phyloP scores from a whole-genome alignment of 2,329 filamentous ascomycete species.

The Exophiala xenobiotica region DNA sequence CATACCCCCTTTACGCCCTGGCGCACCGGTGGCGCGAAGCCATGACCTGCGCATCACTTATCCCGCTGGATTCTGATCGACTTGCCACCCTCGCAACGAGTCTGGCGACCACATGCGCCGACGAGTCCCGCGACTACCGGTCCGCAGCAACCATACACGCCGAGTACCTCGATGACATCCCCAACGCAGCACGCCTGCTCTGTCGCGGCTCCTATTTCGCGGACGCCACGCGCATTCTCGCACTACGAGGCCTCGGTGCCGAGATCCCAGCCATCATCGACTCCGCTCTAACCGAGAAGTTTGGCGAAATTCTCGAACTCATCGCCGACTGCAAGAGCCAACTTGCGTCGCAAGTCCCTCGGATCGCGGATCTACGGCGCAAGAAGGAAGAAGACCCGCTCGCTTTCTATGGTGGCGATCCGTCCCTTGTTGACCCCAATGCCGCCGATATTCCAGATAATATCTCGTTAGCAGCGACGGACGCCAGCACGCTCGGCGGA shows the following conservation, averaged over 20 bases:
- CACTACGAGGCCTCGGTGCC: constrained; percentile 58
- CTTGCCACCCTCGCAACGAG: constrained; percentile 67
- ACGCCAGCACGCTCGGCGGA: constrained; percentile 71
- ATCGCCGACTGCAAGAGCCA: constrained; percentile 90
- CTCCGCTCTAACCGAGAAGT: constrained; percentile 73
- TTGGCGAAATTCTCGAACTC: constrained; percentile 81
- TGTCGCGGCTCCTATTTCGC: constrained; percentile 87
- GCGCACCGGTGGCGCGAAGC: constrained; percentile 91
- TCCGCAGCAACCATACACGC: constrained; percentile 76
- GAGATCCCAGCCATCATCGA: constrained; percentile 73
- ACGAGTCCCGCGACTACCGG: constrained; percentile 75
- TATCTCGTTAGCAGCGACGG: constrained; percentile 83
- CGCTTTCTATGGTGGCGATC: constrained; percentile 81
- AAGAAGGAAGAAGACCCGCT: constrained; percentile 84
- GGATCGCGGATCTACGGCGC: constrained; percentile 75
- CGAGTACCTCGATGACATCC: constrained; percentile 74
- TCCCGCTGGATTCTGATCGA: constrained; percentile 60
- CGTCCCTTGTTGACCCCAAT: constrained; percentile 49
- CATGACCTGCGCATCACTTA: constrained; percentile 72
- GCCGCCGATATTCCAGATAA: constrained; percentile 82
- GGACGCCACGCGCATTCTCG: constrained; percentile 78
- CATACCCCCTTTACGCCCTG: constrained; percentile 78
- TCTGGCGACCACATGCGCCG: constrained; percentile 75
- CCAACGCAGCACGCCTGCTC: constrained; percentile 69
- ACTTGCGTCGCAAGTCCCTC: constrained; percentile 78